Percentiles rank a stretch among this genome's conserved stretches.
Conservation (phyloP, 345 rosid species). For the Crucihimalaya himalaica region DNA sequence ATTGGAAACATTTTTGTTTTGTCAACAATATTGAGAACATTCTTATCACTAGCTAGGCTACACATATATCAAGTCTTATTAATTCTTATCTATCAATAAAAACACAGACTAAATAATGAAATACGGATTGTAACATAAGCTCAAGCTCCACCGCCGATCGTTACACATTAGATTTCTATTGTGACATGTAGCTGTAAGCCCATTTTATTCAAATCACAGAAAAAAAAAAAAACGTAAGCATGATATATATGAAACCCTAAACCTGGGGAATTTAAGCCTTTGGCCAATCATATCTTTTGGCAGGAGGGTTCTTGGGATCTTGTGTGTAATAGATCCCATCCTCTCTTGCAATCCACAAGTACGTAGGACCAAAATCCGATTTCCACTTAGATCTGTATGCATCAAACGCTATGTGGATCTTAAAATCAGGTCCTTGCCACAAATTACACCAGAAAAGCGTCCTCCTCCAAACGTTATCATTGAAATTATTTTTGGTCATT, state of each 20-base stretch:
- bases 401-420: conserved; percentile 12
- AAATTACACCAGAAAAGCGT: conserved; percentile 27
- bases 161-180: background rate
- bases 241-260: background rate
- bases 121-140: background rate
- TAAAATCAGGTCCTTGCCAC: conserved; percentile 21
- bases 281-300: conserved; percentile 4
- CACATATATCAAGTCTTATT: background rate
- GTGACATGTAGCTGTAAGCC: background rate
- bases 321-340: conserved; percentile 7
- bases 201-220: background rate
- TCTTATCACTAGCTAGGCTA: background rate
- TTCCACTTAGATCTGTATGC: conserved; percentile 20
- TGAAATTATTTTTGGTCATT: background rate
- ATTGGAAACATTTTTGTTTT: no score
- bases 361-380: background rate
- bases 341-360: conserved; percentile 18
- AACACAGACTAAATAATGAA: background rate
- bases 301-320: background rate
- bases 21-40: background rate
- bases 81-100: background rate
- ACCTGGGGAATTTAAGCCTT: background rate
- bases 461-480: background rate
- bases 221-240: background rate
- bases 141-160: background rate